Percentiles rank a stretch among this genome's conserved stretches.
These are phyloP conservation scores for Rubus parviflorus DNA, from an alignment of 306 rosid species.

Conservation along the genomic window DNA sequence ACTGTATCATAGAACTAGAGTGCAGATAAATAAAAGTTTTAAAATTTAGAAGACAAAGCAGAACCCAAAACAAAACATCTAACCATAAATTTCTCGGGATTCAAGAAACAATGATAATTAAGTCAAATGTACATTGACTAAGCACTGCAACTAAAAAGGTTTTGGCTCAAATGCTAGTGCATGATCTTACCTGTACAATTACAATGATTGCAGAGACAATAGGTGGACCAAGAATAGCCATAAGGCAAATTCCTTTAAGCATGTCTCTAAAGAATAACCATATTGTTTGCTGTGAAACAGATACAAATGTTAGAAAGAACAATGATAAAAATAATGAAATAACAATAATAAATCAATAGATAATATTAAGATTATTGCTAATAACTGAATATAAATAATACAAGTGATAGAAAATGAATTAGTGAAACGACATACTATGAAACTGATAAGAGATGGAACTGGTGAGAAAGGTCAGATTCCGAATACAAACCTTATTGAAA, in stretches of 20 bases:
- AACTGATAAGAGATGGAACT: slow-evolving; percentile 14
- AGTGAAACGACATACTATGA: slow-evolving; percentile 1
- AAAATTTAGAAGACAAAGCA: slow-evolving; percentile 6
- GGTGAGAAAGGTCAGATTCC: background rate
- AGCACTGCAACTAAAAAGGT: slow-evolving; percentile 21
- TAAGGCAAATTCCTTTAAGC: slow-evolving; percentile 69
- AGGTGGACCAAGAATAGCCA: slow-evolving; percentile 79
- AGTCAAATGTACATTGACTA: slow-evolving; percentile 15
- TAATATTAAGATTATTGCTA: too few species aligned
- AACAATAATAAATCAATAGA: background rate
- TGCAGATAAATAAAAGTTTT: slow-evolving; percentile 15
- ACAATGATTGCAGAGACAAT: slow-evolving; percentile 86
- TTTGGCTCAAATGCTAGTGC: background rate
- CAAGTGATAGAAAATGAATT: background rate
- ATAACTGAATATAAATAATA: background rate
- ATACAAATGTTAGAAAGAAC: slow-evolving; percentile 27
- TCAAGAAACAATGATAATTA: slow-evolving; percentile 3
- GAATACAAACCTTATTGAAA: slow-evolving; percentile 72
- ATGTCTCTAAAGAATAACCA: slow-evolving; percentile 90
- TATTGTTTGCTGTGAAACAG: slow-evolving; percentile 81
- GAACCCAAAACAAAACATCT: background rate
- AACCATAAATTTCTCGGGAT: background rate
- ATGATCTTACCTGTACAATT: slow-evolving; percentile 73
- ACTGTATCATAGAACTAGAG: slow-evolving; percentile 5
- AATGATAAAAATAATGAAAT: background rate